Base-by-base conservation (phyloP, 106 monocot species). In the Dendrobium chrysotoxum region DNA sequence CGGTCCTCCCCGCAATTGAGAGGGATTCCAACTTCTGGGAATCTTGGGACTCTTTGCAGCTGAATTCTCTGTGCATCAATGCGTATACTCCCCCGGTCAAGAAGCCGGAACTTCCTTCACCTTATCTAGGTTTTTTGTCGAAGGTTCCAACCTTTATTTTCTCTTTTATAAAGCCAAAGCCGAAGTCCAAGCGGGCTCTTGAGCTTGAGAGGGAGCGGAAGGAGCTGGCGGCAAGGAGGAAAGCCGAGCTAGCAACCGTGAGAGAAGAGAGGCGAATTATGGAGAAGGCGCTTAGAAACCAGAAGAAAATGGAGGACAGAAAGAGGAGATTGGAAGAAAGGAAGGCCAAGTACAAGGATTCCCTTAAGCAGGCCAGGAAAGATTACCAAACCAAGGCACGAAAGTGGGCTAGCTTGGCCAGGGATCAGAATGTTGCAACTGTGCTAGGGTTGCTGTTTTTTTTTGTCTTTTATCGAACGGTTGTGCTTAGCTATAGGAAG, bases 401-500 rank as follows among this genome's bases (percentile, higher is more conserved):
- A 2, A 78, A 86, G 54, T 95, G 95, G 95, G 92, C 78, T 16
- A 82, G 77, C 55, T 61, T 95, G 84, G 88, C 95, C 0, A 79
- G 84, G 70, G 87, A 95, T 79, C 83, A 81, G 81, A 90, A 90
- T 58, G 85, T 92, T 7, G 85, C 88, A 9, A 92, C 90, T 31
- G 81, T 55, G 10, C 81, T 95, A 70, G 95, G 92, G 26, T 45
- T 88, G 28, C 57, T 92, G 75, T 82, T 95, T 57, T 92, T 95
- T 72, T 83, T 80, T 55, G 46, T 95, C 31, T 95, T 95, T 72
- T 95, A 95, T 70, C 78, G 87, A 77, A 90, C 89, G 7, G 95
- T 95, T 10, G 95, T 95, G 73, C 80, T 85, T 74, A 92, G 85
- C 40, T 95, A 95, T 78, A 88, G 90, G 85, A 92, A 76, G 83